Evolutionary conservation across 139 green algal genomes (phyloP), one percentile per base, ranked within the genome.

Genomic region (Eudorina sp.): DNA sequence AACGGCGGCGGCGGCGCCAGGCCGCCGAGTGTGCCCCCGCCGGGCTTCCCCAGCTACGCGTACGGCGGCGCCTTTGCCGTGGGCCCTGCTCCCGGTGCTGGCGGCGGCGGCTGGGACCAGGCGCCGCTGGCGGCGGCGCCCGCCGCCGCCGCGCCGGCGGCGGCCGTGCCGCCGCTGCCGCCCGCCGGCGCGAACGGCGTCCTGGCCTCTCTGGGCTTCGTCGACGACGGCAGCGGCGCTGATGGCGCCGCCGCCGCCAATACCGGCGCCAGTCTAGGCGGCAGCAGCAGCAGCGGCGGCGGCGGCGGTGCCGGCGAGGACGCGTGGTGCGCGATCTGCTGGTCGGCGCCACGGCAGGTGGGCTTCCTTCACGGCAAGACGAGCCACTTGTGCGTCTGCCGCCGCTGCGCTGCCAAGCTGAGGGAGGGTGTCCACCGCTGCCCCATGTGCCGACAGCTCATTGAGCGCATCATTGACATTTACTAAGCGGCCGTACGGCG

Each of bases 391-490:
- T 88, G 83, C 66, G 83, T 88, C 68, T 88, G 83, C 83, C 83
- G 83, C 36, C 83, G 83, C 83, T 88, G 83, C 66, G 83, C 83
- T 13, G 45, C 83, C 25, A 53, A 88, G 68, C 34, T 88, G 83
- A 68, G 83, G 4, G 83, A 88, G 66, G 68, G 83, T 14, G 83
- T 88, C 68, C 83, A 88, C 83, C 66, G 83, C 36, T 88, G 83
- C 83, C 83, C 83, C 68, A 88, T 88, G 83, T 88, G 83, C 48
- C 68, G 83, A 27, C 83, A 88, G 83, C 83, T 88, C 6, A 88
- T 88, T 53, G 83, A 88, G 68, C 83, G 83, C 25, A 82, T 88
- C 53, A 88, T 88, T 51, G 83, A 88, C 83, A 88, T 88, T 38
- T 88, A 53, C 83, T 88, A 11, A 58, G 38, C 76, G n/a, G n/a